Evolutionary conservation across 192 early-diverging fungal genomes (phyloP), one percentile per base, ranked within the genome.

Genomic region (Mortierella antarctica): DNA sequence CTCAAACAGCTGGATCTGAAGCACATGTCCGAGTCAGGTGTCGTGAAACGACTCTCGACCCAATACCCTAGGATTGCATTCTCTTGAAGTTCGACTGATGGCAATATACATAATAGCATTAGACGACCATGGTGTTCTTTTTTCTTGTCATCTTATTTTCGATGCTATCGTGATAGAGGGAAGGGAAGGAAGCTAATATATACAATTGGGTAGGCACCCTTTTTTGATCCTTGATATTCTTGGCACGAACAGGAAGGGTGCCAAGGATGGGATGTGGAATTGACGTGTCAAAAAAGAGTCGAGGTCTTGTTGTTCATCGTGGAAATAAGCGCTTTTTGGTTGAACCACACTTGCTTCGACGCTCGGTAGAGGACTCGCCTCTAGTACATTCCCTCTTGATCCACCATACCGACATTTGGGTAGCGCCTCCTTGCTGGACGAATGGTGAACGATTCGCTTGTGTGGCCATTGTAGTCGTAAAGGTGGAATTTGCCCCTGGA

Each of bases 391-490:
- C n/a, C 5, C n/a, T 12, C 21, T 21, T 58, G 55, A 40, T 68
- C 65, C 20, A 50, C 55, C 55, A 68, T 45, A 5, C 65, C 54
- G 18, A 68, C 41, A 11, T 39, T 58, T 54, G 55, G 66, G 56
- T 68, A 68, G 12, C 31, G 44, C 57, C 73, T 42, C 0, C 8
- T 3, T 6, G 52, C 42, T 0, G 74, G 74, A 1, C 40, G 41
- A n/a, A 76, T 70, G 6, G 52, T 23, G 17, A 76, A 76, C 0
- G 61, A 64, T 4, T 76, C 66, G 14, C 66, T 69, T 0, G 67
- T 58, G 53, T 76, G 74, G 10, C 74, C 74, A 15, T 76, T 68
- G 20, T 68, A 69, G n/a, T 76, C 74, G 47, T 76, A 70, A 1
- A 76, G 5, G 45, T 76, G 74, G 47, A 70, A 70, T 15, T 62